Conservation (phyloP, 352 stramenopile species). For the Globisporangium ultimum region DNA sequence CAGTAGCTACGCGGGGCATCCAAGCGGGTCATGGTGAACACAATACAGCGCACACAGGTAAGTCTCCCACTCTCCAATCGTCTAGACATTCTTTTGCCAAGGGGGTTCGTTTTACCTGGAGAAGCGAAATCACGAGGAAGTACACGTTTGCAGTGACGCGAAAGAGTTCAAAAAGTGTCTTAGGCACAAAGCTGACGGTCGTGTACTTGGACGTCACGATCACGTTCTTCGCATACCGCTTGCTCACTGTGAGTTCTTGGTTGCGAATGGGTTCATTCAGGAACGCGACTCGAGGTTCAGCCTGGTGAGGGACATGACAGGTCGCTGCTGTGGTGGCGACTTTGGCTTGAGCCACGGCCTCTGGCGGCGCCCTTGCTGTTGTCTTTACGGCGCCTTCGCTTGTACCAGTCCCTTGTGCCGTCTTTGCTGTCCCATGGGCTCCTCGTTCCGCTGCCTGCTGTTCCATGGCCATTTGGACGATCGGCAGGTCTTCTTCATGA, state of each 20-base stretch:
- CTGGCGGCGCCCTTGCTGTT: too few species aligned
- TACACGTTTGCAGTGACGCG: conserved; percentile 93
- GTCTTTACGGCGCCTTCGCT: too few species aligned
- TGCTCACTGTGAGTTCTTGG: conserved; percentile 40
- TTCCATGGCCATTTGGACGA: too few species aligned
- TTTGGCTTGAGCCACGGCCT: too few species aligned
- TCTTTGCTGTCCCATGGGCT: too few species aligned
- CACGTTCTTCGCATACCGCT: conserved; percentile 70
- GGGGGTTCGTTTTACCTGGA: conserved; percentile 53
- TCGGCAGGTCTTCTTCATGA: too few species aligned
- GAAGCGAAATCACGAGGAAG: conserved; percentile 91
- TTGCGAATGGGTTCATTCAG: conserved; percentile 55
- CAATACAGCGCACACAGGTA: too few species aligned
- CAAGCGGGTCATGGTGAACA: background rate
- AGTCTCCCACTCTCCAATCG: too few species aligned
- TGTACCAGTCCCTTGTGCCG: too few species aligned
- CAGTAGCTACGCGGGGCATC: conserved; percentile 29
- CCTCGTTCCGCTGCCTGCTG: too few species aligned
- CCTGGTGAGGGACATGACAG: background rate
- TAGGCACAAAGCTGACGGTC: conserved; percentile 85
- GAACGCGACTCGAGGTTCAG: conserved; percentile 42
- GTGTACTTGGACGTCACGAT: conserved; percentile 93
- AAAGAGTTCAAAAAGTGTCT: conserved; percentile 94
- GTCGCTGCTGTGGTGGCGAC: too few species aligned
- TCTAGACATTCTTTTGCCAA: too few species aligned